phyloP scores from a whole-genome alignment of 768 basidiomycete genomes.

The Cystobasidium onofrii region DNA sequence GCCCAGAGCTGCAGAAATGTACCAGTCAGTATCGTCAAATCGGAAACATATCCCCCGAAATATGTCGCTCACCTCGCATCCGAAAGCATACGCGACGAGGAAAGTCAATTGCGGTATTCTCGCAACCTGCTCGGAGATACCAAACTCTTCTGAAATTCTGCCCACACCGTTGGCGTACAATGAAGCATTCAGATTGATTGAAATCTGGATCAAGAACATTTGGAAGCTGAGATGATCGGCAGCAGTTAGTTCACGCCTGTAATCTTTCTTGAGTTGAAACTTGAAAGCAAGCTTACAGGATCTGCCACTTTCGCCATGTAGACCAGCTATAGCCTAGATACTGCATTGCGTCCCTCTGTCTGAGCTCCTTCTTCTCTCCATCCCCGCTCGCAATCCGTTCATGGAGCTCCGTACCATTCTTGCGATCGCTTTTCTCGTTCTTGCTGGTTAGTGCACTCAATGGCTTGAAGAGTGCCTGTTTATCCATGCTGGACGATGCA shows the following conservation, averaged over 20 bases:
- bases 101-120: conserved; percentile 42
- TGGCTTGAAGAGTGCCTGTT: background rate
- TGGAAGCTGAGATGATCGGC: background rate
- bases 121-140: conserved; percentile 41
- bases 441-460: background rate
- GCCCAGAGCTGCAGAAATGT: conserved; percentile 19
- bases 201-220: conserved; percentile 32
- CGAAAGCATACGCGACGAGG: conserved; percentile 42
- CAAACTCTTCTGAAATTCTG: conserved; percentile 38
- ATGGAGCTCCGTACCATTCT: background rate
- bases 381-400: background rate
- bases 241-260: no score
- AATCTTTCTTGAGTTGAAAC: background rate
- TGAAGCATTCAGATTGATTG: conserved; percentile 40
- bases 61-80: conserved; percentile 36
- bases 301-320: conserved; percentile 16
- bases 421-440: background rate
- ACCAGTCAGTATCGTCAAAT: background rate
- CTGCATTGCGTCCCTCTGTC: conserved; percentile 1
- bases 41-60: background rate
- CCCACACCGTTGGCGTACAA: conserved; percentile 43
- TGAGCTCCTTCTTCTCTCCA: conserved; percentile 14
- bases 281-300: background rate
- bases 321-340: conserved; percentile 2
- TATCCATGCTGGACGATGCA: conserved; percentile 14